These are phyloP conservation scores for Stephanodiscus triporus DNA, from an alignment of 108 stramenopile genomes.

Conservation along the genomic window DNA sequence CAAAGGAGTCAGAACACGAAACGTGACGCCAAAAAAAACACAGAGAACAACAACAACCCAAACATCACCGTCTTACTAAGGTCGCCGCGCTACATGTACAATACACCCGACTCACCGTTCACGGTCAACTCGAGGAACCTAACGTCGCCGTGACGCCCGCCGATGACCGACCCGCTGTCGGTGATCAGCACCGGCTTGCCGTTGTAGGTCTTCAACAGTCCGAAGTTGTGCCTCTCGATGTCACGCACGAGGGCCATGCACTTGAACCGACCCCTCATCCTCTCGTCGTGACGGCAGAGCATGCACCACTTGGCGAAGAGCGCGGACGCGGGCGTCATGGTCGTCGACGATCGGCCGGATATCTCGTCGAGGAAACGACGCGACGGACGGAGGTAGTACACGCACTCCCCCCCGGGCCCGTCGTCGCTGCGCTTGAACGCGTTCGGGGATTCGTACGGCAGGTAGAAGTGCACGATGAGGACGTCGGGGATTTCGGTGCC, in stretches of 20 bases:
- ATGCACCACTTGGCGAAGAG: conserved; percentile 60
- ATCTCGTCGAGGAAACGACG: conserved; percentile 52
- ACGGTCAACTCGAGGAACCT: conserved; percentile 60
- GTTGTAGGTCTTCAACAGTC: conserved; percentile 60
- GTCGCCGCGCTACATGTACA: not conserved
- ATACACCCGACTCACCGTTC: conserved; percentile 38
- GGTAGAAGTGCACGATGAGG: conserved; percentile 52
- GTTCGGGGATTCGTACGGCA: conserved; percentile 57
- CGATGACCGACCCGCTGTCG: conserved; percentile 47
- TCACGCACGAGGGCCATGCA: conserved; percentile 58
- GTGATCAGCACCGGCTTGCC: conserved; percentile 76
- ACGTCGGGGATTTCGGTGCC: conserved; percentile 51
- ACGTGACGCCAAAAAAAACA: conserved; percentile 1
- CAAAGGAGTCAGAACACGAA: not conserved
- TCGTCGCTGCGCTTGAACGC: conserved; percentile 56
- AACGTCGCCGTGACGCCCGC: conserved; percentile 46
- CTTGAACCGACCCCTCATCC: conserved; percentile 61
- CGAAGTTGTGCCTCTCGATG: conserved; percentile 53
- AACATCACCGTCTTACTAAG: no score
- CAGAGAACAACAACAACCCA: not conserved
- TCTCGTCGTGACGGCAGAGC: conserved; percentile 38
- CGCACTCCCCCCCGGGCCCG: conserved; percentile 51
- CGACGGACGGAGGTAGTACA: conserved; percentile 55
- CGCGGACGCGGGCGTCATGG: conserved; percentile 54
- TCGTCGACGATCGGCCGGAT: conserved; percentile 18